Evolutionary conservation across 441 rosid species (phyloP).

Genomic region (Croton laevigatus): DNA sequence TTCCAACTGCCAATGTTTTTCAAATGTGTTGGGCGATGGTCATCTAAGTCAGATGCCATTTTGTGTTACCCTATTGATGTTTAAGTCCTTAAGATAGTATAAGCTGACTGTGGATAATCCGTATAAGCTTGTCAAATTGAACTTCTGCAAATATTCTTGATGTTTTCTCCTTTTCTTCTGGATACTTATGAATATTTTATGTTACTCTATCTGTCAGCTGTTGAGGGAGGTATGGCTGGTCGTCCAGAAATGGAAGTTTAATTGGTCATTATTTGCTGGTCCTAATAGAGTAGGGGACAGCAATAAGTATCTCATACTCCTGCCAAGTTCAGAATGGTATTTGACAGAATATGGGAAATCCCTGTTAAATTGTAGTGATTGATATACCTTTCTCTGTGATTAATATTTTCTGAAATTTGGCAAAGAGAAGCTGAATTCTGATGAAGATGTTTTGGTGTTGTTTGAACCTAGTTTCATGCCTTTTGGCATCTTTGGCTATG

Average conservation of each 20-base stretch:
- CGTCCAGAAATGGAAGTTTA: not conserved
- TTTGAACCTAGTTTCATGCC: not conserved
- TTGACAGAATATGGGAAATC: not conserved
- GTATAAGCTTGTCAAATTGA: not conserved
- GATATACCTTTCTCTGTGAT: not conserved
- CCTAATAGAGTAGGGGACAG: not conserved
- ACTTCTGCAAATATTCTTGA: constrained; percentile 1
- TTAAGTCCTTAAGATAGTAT: not conserved
- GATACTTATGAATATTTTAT: not conserved
- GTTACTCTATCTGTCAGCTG: not conserved
- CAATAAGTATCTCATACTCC: not conserved
- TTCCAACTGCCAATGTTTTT: not conserved
- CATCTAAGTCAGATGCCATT: not conserved
- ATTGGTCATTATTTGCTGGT: not conserved
- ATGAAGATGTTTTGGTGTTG: not conserved
- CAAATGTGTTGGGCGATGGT: not conserved
- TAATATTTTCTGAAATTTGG: not conserved
- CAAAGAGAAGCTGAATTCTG: not conserved
- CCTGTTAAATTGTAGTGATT: not conserved
- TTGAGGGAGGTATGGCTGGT: not conserved
- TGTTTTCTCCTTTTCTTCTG: constrained; percentile 4
- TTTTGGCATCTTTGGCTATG: not conserved
- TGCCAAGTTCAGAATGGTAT: not conserved
- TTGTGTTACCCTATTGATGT: not conserved
- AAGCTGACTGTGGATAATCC: not conserved